Evolutionary conservation across 129 eudicot species (phyloP).

Genomic region (Centella asiatica): DNA sequence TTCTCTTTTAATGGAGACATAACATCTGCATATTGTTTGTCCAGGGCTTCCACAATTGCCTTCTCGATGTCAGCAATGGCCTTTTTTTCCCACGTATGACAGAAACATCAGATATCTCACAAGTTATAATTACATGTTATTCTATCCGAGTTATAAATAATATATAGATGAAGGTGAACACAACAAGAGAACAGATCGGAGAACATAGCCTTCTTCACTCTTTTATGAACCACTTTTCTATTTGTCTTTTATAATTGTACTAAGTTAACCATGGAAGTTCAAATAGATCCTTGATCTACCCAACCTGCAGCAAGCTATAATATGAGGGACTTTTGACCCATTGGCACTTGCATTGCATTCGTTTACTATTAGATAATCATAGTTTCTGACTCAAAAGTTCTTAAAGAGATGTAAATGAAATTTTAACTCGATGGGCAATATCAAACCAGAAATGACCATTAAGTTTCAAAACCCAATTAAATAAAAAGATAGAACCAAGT

Average conservation of each 20-base stretch:
- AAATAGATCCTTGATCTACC: not conserved
- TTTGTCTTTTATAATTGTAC: not conserved
- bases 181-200: not conserved
- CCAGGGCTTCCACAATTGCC: constrained; percentile 52
- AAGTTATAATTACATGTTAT: not conserved
- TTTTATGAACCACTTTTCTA: not conserved
- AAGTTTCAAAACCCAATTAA: no score
- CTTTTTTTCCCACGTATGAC: constrained; percentile 18
- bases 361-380: not conserved
- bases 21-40: constrained; percentile 56
- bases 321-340: not conserved
- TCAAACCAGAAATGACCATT: no score
- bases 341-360: not conserved
- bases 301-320: not conserved
- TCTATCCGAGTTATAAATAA: not conserved
- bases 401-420: no score
- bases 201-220: no score
- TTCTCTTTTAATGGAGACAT: constrained; percentile 61
- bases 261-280: not conserved
- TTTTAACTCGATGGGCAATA: no score
- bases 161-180: not conserved
- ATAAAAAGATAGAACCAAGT: no score
- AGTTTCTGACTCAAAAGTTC: no score
- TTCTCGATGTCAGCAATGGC: constrained; percentile 62
- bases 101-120: not conserved